Evolutionary conservation across 345 rosid genomes (phyloP), one percentile per base, ranked within the genome.

Genomic region (Toxicodendron radicans): DNA sequence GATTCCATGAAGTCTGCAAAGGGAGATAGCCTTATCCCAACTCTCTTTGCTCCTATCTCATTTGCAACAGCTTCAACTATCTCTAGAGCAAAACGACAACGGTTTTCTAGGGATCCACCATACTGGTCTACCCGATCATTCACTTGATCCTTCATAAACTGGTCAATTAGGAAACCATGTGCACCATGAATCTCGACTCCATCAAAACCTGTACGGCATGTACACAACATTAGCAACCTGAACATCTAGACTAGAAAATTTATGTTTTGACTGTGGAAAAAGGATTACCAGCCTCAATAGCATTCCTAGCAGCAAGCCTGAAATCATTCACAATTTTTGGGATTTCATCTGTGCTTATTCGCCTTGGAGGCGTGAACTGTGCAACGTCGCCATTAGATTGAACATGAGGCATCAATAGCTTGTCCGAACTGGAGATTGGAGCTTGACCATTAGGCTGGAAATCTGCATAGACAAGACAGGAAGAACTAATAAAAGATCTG

Each of bases 161-260:
- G 95, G 20, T 90, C 95, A 7, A 89, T 73, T n/a, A 90, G 70
- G 80, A 83, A 89, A 41, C 97, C 95, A 56, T 92, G 75, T 68
- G 97, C 95, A 0, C 91, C 95, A 8, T 90, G 97, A 70, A 90
- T 84, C 82, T 92, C 97, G 14, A 92, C 90, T 2, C 97, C 97
- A 58, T 90, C 97, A 2, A 90, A 90, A n/a, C 95, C 97, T 92
- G 17, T 21, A 32, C 27, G 10, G 18, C 45, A 77, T 14, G 41
- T 12, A 30, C 52, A 54, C 51, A 8, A 64, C 32, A 23, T 43
- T 10, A 64, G 51, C 23, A 3, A 2, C 27, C 17, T 4, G 8
- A 32, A 30, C 8, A 13, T 1, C 5, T n/a, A 48, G 16, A 5
- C 20, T 27, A 14, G 33, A 45, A 14, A 12, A 65, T 27, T 27